These are phyloP conservation scores for Cystofilobasidium bisporidii DNA, from an alignment of 768 basidiomycete genomes.

Conservation along the genomic window DNA sequence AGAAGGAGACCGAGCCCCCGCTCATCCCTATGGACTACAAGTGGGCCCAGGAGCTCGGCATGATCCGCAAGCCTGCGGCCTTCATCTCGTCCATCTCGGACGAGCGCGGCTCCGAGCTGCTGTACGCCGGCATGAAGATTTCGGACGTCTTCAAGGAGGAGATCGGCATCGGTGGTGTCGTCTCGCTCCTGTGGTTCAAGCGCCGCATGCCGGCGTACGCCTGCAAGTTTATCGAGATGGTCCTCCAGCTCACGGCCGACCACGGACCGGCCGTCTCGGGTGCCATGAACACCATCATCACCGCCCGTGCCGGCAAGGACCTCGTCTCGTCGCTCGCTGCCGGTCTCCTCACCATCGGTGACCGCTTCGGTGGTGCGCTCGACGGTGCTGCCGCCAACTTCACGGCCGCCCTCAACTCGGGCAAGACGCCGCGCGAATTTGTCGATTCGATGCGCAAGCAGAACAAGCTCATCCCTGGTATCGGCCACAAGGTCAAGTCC, in stretches of 20 bases:
- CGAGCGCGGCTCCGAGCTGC: conserved; percentile 94
- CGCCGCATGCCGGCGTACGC: conserved; percentile 55
- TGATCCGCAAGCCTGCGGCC: conserved; percentile 96
- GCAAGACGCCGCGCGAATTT: conserved; percentile 94
- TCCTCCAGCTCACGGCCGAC: conserved; percentile 96
- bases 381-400: conserved; percentile 97
- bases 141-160: conserved; percentile 96
- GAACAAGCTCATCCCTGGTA: conserved; percentile 94
- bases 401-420: conserved; percentile 78
- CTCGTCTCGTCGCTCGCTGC: conserved; percentile 91
- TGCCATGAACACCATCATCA: conserved; percentile 99
- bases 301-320: conserved; percentile 98
- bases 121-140: conserved; percentile 98
- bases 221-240: conserved; percentile 99
- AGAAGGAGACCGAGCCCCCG: conserved; percentile 76
- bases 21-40: conserved; percentile 99
- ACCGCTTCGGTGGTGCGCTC: conserved; percentile 95
- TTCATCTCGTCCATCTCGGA: conserved; percentile 99
- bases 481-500: conserved; percentile 99
- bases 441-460: conserved; percentile 86
- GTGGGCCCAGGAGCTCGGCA: conserved; percentile 96
- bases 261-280: conserved; percentile 61
- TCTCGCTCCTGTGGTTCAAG: conserved; percentile 96
- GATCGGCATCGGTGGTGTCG: conserved; percentile 92
- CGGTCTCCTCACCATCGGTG: conserved; percentile 93